phyloP scores from a whole-genome alignment of 208 protist genomes.

The Baffinella frigidus region DNA sequence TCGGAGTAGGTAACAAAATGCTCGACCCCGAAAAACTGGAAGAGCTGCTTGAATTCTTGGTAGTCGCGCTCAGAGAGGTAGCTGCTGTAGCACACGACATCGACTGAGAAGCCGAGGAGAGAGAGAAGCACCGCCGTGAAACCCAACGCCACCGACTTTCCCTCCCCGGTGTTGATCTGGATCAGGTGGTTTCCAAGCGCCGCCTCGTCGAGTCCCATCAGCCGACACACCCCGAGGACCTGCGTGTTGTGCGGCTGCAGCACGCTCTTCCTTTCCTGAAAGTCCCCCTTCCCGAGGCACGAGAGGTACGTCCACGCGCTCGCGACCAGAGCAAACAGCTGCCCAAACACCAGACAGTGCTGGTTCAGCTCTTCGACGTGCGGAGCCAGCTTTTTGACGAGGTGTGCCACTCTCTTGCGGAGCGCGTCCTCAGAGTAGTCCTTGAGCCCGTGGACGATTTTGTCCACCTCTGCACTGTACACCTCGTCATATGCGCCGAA shows the following conservation, averaged over 20 bases:
- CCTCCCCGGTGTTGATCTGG: conserved; percentile 43
- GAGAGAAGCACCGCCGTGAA: not conserved
- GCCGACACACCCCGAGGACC: not conserved
- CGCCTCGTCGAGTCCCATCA: conserved; percentile 10
- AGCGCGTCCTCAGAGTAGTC: not conserved
- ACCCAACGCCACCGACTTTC: conserved; percentile 13
- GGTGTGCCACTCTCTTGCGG: not conserved
- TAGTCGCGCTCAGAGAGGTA: conserved; percentile 45
- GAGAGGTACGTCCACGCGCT: conserved; percentile 5
- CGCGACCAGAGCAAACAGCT: not conserved
- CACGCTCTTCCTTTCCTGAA: not conserved
- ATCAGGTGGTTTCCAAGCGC: conserved; percentile 8
- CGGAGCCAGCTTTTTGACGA: not conserved
- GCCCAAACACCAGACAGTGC: not conserved
- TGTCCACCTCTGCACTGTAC: not conserved
- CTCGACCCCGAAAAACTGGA: not conserved
- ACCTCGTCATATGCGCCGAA: not conserved
- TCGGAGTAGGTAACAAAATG: not conserved
- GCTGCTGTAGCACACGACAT: conserved; percentile 11
- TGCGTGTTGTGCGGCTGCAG: conserved; percentile 48
- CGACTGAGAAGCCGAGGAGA: not conserved
- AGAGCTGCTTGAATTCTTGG: not conserved
- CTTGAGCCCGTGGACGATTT: not conserved
- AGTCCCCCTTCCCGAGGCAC: not conserved
- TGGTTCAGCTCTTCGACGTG: not conserved